Evolutionary conservation across 2,329 filamentous ascomycete genomes (phyloP).

Genomic region (Trichoderma atrobrunneum): DNA sequence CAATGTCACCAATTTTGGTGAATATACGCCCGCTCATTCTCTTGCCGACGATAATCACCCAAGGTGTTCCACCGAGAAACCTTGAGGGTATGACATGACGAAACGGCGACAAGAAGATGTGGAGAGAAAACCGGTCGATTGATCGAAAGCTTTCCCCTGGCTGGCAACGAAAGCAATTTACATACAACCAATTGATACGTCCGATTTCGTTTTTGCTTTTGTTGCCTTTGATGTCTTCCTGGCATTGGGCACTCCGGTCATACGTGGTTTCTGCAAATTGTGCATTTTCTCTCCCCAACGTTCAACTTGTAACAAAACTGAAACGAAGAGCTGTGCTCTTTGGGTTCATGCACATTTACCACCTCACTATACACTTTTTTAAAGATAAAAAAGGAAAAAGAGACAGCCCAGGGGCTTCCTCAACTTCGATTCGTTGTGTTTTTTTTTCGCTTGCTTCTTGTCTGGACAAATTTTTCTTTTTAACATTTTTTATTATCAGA

Average conservation of each 20-base stretch:
- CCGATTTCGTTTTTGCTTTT: background rate
- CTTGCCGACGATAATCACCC: constrained; percentile 24
- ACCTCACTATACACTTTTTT: background rate
- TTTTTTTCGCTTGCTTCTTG: background rate
- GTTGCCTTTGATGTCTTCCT: background rate
- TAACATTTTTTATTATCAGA: constrained; percentile 29
- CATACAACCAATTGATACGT: constrained; percentile 14
- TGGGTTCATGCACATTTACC: background rate
- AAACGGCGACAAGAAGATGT: background rate
- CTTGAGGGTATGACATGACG: background rate
- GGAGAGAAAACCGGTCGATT: background rate
- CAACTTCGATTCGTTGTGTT: constrained; percentile 8
- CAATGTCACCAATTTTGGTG: background rate
- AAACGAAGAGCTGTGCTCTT: constrained; percentile 1
- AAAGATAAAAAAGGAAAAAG: constrained; percentile 2
- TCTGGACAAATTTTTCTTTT: background rate
- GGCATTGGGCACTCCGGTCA: background rate
- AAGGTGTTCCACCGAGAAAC: background rate
- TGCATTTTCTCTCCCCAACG: background rate
- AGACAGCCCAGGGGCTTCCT: background rate
- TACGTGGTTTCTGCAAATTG: background rate
- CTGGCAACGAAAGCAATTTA: constrained; percentile 21
- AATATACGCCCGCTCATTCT: background rate
- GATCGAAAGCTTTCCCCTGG: background rate
- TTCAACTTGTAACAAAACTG: background rate